Conservation (phyloP, 768 basidiomycete genomes). For the Rhodocollybia butyracea region DNA sequence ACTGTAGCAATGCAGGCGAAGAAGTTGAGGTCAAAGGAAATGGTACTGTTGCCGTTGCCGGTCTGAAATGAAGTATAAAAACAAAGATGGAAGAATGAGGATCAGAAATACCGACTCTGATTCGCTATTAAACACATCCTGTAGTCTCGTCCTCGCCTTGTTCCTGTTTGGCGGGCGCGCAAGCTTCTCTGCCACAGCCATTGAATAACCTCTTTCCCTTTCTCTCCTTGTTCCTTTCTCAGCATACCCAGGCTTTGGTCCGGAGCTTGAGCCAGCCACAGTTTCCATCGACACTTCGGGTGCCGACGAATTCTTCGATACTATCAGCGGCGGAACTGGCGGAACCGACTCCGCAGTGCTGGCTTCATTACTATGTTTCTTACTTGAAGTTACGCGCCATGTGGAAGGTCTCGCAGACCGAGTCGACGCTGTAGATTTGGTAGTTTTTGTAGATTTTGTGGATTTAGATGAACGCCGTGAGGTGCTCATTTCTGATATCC, state of each 20-base stretch:
- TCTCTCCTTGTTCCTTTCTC: too few relatives aligned
- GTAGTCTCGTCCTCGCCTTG: conserved; percentile 4
- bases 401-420: conserved; percentile 5
- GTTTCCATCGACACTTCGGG: conserved; percentile 6
- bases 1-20: background rate
- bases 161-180: background rate
- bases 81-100: too few relatives aligned
- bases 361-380: too few relatives aligned
- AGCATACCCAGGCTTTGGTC: background rate
- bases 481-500: conserved; percentile 2
- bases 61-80: too few relatives aligned
- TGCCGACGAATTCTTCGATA: conserved; percentile 8
- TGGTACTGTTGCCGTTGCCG: background rate
- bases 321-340: background rate
- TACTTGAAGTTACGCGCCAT: conserved; percentile 8
- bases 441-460: background rate
- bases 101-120: background rate
- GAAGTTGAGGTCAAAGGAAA: background rate
- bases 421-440: background rate
- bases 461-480: conserved; percentile 10
- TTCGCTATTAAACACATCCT: background rate
- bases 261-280: background rate
- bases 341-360: background rate
- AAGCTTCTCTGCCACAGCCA: background rate
- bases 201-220: background rate